Evolutionary conservation across 2,329 filamentous ascomycete genomes (phyloP).

Genomic region (Diaporthe citrichinensis): DNA sequence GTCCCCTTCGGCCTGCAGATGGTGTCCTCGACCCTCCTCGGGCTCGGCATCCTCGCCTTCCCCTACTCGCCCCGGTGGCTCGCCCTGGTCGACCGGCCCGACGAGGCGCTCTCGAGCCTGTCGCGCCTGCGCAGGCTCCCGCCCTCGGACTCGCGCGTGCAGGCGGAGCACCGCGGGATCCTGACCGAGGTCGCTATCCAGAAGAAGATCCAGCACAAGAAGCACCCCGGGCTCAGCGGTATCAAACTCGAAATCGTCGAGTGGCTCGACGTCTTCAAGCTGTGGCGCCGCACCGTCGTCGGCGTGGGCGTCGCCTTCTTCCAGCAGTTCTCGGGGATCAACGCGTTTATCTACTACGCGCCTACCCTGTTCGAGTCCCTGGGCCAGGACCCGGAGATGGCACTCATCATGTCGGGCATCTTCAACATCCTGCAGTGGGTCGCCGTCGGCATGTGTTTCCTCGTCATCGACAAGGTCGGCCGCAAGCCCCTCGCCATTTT

Average conservation of each 20-base stretch:
- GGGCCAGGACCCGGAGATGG: conserved; percentile 30
- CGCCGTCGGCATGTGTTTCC: conserved; percentile 62
- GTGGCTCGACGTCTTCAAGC: conserved; percentile 61
- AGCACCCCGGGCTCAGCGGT: conserved; percentile 20
- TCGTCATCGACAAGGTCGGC: conserved; percentile 62
- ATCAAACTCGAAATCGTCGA: conserved; percentile 53
- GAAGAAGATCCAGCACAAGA: conserved; percentile 17
- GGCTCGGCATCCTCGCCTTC: conserved; percentile 54
- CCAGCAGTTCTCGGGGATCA: conserved; percentile 66
- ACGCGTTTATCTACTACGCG: conserved; percentile 66
- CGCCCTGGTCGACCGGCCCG: conserved; percentile 34
- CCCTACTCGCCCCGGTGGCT: conserved; percentile 41
- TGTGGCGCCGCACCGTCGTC: conserved; percentile 57
- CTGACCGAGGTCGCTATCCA: conserved; percentile 49
- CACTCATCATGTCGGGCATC: conserved; percentile 46
- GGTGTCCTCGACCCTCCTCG: conserved; percentile 48
- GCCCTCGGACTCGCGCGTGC: conserved; percentile 35
- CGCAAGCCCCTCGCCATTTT: conserved; percentile 59
- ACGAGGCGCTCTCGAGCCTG: conserved; percentile 29
- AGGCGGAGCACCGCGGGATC: conserved; percentile 42
- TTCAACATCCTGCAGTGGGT: conserved; percentile 61
- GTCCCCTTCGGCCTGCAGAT: conserved; percentile 62
- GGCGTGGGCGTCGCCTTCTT: conserved; percentile 68
- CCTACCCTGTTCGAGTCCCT: conserved; percentile 58
- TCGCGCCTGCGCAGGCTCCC: conserved; percentile 28